Conservation (phyloP, 2,329 filamentous ascomycete genomes). For the Aspergillus fumigatus region DNA sequence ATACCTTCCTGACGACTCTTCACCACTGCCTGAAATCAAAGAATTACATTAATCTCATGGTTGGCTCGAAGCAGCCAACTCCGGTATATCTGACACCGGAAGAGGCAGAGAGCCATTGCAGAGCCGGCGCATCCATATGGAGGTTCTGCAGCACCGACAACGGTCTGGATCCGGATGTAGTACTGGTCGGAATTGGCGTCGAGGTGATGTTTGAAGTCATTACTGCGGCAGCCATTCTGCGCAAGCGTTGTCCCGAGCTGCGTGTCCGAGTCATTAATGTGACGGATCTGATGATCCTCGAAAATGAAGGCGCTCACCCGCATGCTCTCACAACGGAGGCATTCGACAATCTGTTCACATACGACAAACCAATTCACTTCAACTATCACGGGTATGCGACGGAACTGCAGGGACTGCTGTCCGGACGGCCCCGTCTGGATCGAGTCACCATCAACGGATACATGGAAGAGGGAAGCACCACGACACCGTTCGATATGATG, state of each 20-base stretch:
- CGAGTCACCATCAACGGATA: conserved; percentile 57
- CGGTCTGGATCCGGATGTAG: conserved; percentile 56
- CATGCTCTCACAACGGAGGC: conserved; percentile 51
- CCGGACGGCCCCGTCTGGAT: conserved; percentile 50
- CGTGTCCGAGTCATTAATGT: conserved; percentile 61
- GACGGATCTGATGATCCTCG: conserved; percentile 61
- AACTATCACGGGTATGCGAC: conserved; percentile 64
- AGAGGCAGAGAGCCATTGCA: conserved; percentile 60
- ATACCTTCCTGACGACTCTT: conserved; percentile 62
- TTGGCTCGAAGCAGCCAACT: conserved; percentile 63
- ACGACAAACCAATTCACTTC: conserved; percentile 54
- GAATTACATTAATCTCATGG: conserved; percentile 64
- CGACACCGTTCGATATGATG: conserved; percentile 68
- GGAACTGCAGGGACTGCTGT: conserved; percentile 59
- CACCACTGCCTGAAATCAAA: conserved; percentile 58
- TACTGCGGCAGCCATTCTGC: conserved; percentile 55
- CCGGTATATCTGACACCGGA: conserved; percentile 55
- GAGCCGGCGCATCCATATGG: conserved; percentile 57
- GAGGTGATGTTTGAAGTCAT: conserved; percentile 64
- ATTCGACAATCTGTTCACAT: conserved; percentile 56
- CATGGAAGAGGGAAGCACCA: conserved; percentile 62
- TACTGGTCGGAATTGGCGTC: conserved; percentile 60
- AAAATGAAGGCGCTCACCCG: conserved; percentile 52
- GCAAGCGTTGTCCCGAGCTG: conserved; percentile 47
- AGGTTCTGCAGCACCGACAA: conserved; percentile 57